Conservation (phyloP, 257 asterid species). For the Scutellaria baicalensis region DNA sequence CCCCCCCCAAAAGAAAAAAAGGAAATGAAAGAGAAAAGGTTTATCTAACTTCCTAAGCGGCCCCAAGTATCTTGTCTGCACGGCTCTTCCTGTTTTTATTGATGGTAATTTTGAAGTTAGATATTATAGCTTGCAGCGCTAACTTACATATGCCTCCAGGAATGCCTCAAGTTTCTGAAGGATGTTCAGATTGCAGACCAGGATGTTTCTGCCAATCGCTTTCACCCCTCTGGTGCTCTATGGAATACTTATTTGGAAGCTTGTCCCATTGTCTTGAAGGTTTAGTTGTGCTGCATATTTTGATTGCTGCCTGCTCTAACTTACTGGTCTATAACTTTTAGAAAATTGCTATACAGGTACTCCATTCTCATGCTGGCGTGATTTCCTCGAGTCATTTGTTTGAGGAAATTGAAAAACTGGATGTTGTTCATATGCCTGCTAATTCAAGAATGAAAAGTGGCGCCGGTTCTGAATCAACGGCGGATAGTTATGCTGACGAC, state of each 20-base stretch:
- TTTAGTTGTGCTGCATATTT: slow-evolving; percentile 11
- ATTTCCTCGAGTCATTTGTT: slow-evolving; percentile 51
- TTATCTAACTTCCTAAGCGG: background rate
- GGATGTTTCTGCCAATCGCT: slow-evolving; percentile 50
- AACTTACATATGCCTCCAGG: slow-evolving; percentile 44
- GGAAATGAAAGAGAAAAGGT: background rate
- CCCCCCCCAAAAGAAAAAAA: background rate
- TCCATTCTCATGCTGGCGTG: slow-evolving; percentile 61
- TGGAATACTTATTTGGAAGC: slow-evolving; percentile 59
- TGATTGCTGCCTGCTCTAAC: slow-evolving; percentile 2
- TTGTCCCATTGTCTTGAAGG: slow-evolving; percentile 72
- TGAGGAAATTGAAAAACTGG: slow-evolving; percentile 71
- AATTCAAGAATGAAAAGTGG: slow-evolving; percentile 46
- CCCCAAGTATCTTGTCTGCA: background rate
- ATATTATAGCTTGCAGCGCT: background rate
- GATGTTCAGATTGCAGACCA: slow-evolving; percentile 58
- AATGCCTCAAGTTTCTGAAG: slow-evolving; percentile 77
- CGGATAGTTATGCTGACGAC: slow-evolving; percentile 65
- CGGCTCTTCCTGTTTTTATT: background rate
- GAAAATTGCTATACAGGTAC: slow-evolving; percentile 49
- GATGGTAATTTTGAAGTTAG: background rate
- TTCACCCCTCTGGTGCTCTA: slow-evolving; percentile 49
- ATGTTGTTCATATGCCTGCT: slow-evolving; percentile 43
- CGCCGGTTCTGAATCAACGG: slow-evolving; percentile 42
- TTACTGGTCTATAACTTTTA: background rate